Base-by-base conservation (phyloP, 2,329 filamentous ascomycete genomes). In the Scedosporium apiospermum region DNA sequence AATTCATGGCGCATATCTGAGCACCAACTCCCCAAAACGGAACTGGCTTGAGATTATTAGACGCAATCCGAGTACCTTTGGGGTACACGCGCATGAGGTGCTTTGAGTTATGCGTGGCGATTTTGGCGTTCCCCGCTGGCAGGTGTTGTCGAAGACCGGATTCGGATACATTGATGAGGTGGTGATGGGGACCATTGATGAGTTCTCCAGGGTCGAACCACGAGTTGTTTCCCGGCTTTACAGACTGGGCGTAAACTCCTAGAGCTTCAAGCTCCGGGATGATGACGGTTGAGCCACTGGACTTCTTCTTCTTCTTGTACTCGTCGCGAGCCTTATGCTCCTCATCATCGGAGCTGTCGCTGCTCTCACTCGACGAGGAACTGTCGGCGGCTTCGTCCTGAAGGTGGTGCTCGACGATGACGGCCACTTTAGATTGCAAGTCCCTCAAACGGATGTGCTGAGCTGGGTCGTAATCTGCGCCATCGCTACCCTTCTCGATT, bases 81-180 rank as follows among this genome's bases (percentile, higher is more conserved):
- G 87, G 87, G 66, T 78, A 89, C 1, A 89, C 86, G 3, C 87
- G 82, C 86, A 89, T 89, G n/a, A 89, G 77, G 64, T 88, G 84
- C 21, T 79, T 75, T 0, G 85, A 75, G 65, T 89, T 89, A 74
- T 89, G 87, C 0, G 71, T 70, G 1, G 82, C 75, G 61, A 89
- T 86, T 41, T 78, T 77, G 14, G 75, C 68, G 57, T 74, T 76
- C 55, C 74, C 68, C 1, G 70, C 71, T 1, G 82, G 80, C 63
- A 88, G 74, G 62, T 85, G 78, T 1, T 75, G 69, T 3, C 76
- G 73, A 0, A 89, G 74, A 0, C 83, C 84, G 1, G 80, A 81
- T 70, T 89, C 87, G 2, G 86, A 89, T 3, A 89, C 80, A 68
- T 90, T 89, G 78, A 88, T 86, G 65, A 88, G 80, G 63, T 87